Base-by-base conservation (phyloP, 495 filamentous ascomycete species). In the Pyrenopolyporus hunteri region DNA sequence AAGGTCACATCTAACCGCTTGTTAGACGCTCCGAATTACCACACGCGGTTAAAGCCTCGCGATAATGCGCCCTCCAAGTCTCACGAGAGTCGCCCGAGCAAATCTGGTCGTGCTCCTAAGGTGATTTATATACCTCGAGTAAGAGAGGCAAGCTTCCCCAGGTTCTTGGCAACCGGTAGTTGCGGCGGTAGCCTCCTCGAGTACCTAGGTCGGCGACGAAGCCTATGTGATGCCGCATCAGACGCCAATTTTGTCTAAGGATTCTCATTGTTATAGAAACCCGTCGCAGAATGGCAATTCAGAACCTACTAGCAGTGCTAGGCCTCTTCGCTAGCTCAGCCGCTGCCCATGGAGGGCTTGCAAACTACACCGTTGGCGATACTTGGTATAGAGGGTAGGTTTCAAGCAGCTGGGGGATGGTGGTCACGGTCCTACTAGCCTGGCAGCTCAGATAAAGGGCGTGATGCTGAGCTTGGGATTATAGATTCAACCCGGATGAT, bases 301-400 rank as follows among this genome's bases (percentile, higher is more conserved):
- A 6, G 19, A 46, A 59, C 5, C 43, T 70, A 37, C 68, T 77
- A 52, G 58, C 64, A 48, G 46, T 49, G 45, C 63, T 74, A 57
- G 65, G 68, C 10, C 25, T 63, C 37, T 40, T 74, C 1, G 19
- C 60, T 51, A 50, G 57, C 13, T 62, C 47, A 23, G 73, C 55
- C 39, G 57, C 61, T 25, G 76, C 70, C 2, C 79, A 80, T 62
- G 79, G 78, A 6, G 79, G 79, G 1, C 69, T 80, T 3, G 59
- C 71, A 13, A 80, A 81, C 66, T 80, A 81, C 57, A 81, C 77
- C 1, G 78, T 81, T 1, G 76, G 74, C 37, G 74, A 77, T 4
- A 75, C 73, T 5, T 80, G 79, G 79, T 80, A 80, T 40, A 67
- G 73, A 64, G 79, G 78, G 78, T 79, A 56, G 40, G 68, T 63